Conservation (phyloP, 2,329 filamentous ascomycete species). For the Botrytis byssoidea region DNA sequence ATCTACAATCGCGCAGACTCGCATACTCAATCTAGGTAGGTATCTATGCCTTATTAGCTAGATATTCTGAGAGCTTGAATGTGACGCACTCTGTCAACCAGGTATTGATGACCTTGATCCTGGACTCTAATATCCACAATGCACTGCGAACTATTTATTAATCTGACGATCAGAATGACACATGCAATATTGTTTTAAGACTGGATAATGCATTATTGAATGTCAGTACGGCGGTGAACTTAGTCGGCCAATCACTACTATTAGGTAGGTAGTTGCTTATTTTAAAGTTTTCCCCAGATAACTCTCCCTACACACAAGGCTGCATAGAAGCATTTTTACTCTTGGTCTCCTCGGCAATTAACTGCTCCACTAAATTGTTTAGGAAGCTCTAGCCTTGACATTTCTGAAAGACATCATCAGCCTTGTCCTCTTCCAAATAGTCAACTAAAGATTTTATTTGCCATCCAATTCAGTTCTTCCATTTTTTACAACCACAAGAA, state of each 20-base stretch:
- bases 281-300: not conserved
- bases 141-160: not conserved
- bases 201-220: not conserved
- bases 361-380: constrained; percentile 3
- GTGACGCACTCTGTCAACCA: not conserved
- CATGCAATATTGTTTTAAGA: not conserved
- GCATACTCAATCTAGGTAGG: not conserved
- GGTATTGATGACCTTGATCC: not conserved
- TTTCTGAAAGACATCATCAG: constrained; percentile 18
- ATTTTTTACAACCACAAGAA: constrained; percentile 38
- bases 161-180: constrained; percentile 6
- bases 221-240: not conserved
- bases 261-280: not conserved
- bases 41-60: not conserved
- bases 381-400: constrained; percentile 13
- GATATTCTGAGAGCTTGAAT: not conserved
- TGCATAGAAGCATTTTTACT: constrained; percentile 5
- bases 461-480: not conserved
- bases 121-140: constrained; percentile 2
- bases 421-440: not conserved
- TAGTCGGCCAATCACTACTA: not conserved
- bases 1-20: not conserved
- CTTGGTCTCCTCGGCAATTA: constrained; percentile 9
- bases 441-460: not conserved
- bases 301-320: not conserved